Conservation (phyloP, 352 stramenopile genomes). For the Phytophthora brassicae region DNA sequence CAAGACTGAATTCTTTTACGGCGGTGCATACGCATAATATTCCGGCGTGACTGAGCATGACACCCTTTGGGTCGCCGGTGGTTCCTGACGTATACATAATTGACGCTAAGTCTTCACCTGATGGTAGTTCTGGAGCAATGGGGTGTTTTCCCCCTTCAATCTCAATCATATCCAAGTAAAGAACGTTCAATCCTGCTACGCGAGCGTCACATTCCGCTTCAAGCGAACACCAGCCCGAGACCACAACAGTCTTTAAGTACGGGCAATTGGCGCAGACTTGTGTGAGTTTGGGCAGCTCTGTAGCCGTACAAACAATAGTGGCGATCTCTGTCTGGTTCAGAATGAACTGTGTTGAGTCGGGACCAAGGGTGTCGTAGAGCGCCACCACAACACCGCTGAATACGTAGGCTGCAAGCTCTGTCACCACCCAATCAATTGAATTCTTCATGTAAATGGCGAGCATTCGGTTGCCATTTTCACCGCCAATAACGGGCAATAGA, state of each 20-base stretch:
- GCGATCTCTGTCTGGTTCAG: conserved; percentile 72
- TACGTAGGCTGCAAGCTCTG: conserved; percentile 83
- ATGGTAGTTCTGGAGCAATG: conserved; percentile 32
- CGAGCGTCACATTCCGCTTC: conserved; percentile 35
- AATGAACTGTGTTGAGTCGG: conserved; percentile 73
- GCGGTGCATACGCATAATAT: conserved; percentile 39
- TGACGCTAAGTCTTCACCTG: conserved; percentile 84
- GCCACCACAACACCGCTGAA: conserved; percentile 49
- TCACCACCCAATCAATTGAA: conserved; percentile 94
- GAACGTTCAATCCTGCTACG: conserved; percentile 39
- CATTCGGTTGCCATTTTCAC: conserved; percentile 56
- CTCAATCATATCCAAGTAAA: conserved; percentile 45
- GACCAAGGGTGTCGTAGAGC: conserved; percentile 80
- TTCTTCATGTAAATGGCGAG: conserved; percentile 97
- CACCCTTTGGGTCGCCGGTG: conserved; percentile 95
- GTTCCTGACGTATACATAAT: conserved; percentile 96
- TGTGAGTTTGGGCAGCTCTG: conserved; percentile 52
- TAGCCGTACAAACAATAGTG: conserved; percentile 65
- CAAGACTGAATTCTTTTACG: conserved; percentile 33
- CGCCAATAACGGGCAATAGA: conserved; percentile 42
- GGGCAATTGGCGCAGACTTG: conserved; percentile 40
- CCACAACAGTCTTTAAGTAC: conserved; percentile 47
- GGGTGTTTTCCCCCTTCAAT: conserved; percentile 37
- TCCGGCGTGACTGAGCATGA: conserved; percentile 92
- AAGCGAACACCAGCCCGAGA: conserved; percentile 33